Evolutionary conservation across 768 basidiomycete genomes (phyloP).

Genomic region (Podaxis sp.): DNA sequence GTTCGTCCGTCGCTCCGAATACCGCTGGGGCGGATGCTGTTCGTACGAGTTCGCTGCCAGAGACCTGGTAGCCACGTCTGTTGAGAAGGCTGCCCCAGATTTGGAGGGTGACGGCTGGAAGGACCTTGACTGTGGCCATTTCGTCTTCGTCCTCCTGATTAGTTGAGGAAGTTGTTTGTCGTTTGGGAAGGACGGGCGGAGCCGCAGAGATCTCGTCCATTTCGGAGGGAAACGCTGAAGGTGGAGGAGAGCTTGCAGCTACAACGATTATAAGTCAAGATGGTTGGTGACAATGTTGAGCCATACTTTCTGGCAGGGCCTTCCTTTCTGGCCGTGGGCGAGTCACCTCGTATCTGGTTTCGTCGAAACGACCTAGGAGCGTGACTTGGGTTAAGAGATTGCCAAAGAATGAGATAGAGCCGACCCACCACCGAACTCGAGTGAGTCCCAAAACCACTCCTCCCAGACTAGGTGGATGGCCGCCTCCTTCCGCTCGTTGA

Average conservation of each 20-base stretch:
- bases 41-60: conserved; percentile 56
- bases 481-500: conserved; percentile 68
- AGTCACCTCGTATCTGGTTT: conserved; percentile 56
- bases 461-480: conserved; percentile 86
- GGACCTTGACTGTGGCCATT: conserved; percentile 53
- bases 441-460: conserved; percentile 95
- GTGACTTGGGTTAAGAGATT: background rate
- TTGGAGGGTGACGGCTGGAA: conserved; percentile 61
- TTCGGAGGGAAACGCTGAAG: conserved; percentile 22
- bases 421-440: conserved; percentile 67
- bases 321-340: conserved; percentile 63
- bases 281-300: background rate
- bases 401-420: background rate
- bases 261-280: background rate
- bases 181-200: conserved; percentile 11
- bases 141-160: conserved; percentile 56
- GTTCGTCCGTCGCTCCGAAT: conserved; percentile 11
- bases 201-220: conserved; percentile 9
- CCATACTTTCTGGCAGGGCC: conserved; percentile 26
- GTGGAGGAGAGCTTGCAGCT: conserved; percentile 24
- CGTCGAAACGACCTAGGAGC: conserved; percentile 60
- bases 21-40: conserved; percentile 37
- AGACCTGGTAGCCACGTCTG: conserved; percentile 64
- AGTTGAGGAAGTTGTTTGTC: conserved; percentile 6
- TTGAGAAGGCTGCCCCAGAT: conserved; percentile 72